These are phyloP conservation scores for Persicaria tinctoria DNA, from an alignment of 148 eudicot genomes.

Conservation along the genomic window DNA sequence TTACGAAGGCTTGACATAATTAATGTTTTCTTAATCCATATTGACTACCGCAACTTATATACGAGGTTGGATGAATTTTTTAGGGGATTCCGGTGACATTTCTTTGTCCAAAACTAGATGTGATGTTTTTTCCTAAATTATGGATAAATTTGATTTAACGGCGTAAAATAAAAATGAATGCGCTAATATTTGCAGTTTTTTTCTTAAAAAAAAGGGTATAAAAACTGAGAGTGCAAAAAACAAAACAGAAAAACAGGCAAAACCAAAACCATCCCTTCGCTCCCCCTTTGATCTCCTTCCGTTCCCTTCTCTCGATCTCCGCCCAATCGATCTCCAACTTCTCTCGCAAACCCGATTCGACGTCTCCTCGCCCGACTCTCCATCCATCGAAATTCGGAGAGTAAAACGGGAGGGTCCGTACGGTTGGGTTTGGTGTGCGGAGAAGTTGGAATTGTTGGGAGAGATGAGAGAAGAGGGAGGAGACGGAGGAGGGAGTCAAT, in stretches of 20 bases:
- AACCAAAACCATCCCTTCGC: not conserved
- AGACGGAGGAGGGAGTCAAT: not conserved
- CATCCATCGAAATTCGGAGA: no score
- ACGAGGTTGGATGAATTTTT: no score
- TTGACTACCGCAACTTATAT: no score
- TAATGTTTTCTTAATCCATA: no score
- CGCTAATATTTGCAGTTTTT: no score
- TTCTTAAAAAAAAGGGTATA: not conserved
- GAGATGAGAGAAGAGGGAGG: conserved; percentile 6
- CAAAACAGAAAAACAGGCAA: not conserved
- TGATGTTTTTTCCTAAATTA: not conserved
- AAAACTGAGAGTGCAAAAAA: not conserved
- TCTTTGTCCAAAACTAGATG: no score
- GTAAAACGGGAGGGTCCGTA: not conserved
- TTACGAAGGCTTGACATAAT: no score
- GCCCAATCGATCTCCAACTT: not conserved
- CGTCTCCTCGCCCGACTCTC: no score
- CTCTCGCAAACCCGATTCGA: not conserved
- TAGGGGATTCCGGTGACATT: no score
- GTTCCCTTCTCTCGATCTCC: not conserved
- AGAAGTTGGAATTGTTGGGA: not conserved
- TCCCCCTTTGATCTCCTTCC: conserved; percentile 1
- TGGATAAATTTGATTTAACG: not conserved
- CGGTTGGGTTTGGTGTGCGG: not conserved
- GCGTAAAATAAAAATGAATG: not conserved